These are phyloP conservation scores for Ensete glaucum DNA, from an alignment of 176 grass and related monocot species.

Conservation along the genomic window DNA sequence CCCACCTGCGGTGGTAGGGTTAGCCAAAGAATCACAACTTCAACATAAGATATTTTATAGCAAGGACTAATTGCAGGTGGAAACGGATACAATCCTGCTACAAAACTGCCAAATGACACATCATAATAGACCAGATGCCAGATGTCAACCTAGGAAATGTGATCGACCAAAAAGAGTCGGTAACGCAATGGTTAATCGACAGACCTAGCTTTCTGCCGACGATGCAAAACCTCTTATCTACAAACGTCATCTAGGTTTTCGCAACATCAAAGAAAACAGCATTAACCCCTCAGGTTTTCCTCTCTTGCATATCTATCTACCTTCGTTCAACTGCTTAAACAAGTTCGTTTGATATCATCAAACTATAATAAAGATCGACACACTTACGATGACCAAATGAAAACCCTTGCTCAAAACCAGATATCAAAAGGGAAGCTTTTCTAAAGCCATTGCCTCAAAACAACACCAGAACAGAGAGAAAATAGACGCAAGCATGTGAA, in stretches of 20 bases:
- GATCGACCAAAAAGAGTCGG: too few species aligned
- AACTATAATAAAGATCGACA: not conserved
- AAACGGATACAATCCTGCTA: too few species aligned
- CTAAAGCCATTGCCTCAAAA: not conserved
- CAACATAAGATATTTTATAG: not conserved
- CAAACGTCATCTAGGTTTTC: too few species aligned
- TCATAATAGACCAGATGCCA: too few species aligned
- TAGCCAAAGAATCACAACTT: not conserved
- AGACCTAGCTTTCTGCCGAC: too few species aligned
- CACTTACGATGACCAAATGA: not conserved
- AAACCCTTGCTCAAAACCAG: not conserved
- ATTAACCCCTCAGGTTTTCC: too few species aligned
- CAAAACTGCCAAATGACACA: too few species aligned
- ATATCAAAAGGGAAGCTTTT: not conserved
- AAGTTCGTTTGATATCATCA: not conserved
- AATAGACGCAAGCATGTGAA: not conserved
- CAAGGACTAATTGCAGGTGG: too few species aligned
- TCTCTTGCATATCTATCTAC: not conserved
- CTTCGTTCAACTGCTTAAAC: not conserved
- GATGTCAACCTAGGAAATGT: too few species aligned
- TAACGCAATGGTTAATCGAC: too few species aligned
- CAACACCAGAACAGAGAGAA: not conserved
- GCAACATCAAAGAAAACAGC: too few species aligned
- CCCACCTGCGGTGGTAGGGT: not conserved
- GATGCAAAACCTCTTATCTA: too few species aligned